Percentiles rank a stretch among this genome's conserved stretches.
phyloP scores from a whole-genome alignment of 192 early-diverging fungal genomes.

The Mortierella alpina region DNA sequence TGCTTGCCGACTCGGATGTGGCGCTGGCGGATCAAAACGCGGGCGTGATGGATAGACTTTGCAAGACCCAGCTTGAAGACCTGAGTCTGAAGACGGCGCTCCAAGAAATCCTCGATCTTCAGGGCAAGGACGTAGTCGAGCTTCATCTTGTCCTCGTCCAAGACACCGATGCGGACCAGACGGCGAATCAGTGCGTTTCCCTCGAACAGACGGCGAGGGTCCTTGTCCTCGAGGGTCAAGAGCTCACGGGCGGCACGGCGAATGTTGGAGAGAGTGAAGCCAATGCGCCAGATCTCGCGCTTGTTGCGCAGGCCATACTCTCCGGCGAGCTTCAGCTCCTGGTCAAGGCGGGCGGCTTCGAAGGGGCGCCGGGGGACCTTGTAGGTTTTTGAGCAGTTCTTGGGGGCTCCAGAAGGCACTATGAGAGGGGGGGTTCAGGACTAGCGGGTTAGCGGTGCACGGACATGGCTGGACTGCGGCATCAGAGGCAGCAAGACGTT shows the following conservation, averaged over 20 bases:
- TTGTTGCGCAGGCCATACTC: conserved; percentile 98
- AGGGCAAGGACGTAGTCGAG: conserved; percentile 98
- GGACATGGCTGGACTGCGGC: not conserved
- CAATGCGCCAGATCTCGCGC: conserved; percentile 98
- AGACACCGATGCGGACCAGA: conserved; percentile 97
- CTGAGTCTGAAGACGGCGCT: conserved; percentile 97
- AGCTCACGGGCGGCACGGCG: conserved; percentile 99
- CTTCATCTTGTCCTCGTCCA: conserved; percentile 97
- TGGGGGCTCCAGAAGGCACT: conserved; percentile 56
- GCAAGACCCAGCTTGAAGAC: conserved; percentile 97
- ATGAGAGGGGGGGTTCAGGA: conserved; percentile 18
- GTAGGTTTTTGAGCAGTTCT: conserved; percentile 80
- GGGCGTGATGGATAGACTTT: conserved; percentile 98
- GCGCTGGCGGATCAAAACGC: conserved; percentile 96
- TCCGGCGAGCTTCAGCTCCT: conserved; percentile 92
- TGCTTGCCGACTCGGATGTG: conserved; percentile 98
- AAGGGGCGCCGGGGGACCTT: conserved; percentile 96
- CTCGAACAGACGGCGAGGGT: conserved; percentile 97
- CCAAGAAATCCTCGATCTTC: conserved; percentile 98
- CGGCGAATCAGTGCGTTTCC: conserved; percentile 99
- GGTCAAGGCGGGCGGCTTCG: conserved; percentile 95
- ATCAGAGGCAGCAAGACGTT: not conserved
- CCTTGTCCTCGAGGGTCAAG: conserved; percentile 94
- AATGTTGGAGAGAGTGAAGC: conserved; percentile 96
- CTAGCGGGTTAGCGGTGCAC: too few species aligned